Conservation (phyloP, 1,139 yeast species). For the Blastobotrys persicus region DNA sequence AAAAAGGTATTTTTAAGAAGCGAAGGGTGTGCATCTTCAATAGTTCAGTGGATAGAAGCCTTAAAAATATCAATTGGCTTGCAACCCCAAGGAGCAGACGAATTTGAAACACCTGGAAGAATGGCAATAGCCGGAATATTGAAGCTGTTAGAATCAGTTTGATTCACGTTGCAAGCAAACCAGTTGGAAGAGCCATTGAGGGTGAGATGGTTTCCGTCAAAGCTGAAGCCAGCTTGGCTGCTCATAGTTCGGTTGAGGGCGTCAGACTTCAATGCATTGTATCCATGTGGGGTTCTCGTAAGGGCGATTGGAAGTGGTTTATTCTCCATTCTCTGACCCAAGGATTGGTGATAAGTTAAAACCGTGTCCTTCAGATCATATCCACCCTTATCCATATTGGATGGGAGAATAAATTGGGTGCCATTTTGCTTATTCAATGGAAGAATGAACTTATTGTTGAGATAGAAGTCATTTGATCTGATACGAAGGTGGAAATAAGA, state of each 20-base stretch:
- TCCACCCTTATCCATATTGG: conserved; percentile 6
- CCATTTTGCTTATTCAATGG: conserved; percentile 2
- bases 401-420: conserved; percentile 2
- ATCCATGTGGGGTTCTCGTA: background rate
- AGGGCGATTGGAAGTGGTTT: background rate
- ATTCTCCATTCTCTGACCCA: background rate
- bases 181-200: conserved; percentile 10
- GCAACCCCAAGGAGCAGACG: conserved; percentile 1
- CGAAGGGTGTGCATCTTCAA: background rate
- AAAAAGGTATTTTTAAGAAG: background rate
- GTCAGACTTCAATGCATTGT: conserved; percentile 1
- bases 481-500: conserved; percentile 7
- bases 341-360: conserved; percentile 1
- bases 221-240: conserved; percentile 5
- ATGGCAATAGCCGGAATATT: conserved; percentile 8
- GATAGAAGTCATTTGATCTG: background rate
- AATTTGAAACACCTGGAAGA: background rate
- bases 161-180: conserved; percentile 9
- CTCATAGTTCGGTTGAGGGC: background rate
- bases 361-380: conserved; percentile 3
- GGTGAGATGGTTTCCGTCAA: conserved; percentile 3
- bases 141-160: conserved; percentile 2
- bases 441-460: conserved; percentile 6
- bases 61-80: conserved; percentile 5
- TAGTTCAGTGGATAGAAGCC: background rate